Base-by-base conservation (phyloP, 2,329 filamentous ascomycete genomes). In the Thielaviopsis musarum region DNA sequence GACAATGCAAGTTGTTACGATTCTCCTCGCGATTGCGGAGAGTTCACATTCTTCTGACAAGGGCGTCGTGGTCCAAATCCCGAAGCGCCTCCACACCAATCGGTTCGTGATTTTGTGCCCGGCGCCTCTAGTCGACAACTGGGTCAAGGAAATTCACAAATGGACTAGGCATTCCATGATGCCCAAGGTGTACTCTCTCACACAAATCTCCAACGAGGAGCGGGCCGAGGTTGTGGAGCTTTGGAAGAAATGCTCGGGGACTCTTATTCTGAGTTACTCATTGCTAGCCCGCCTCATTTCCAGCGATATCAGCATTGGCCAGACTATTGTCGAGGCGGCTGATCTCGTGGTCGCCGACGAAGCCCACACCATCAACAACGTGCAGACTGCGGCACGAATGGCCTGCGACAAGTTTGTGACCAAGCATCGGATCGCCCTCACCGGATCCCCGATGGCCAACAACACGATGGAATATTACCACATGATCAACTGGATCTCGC, bases 401-500 rank as follows among this genome's bases (percentile, higher is more conserved):
- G 75, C 79, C 5, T 80, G 83, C 21, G 72, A 73, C 1, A 69
- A 73, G 12, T 85, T 96, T 67, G 75, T 69, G 62, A 87, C 89
- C 0, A 79, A 74, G 58, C 84, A 78, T 62, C 82, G 90, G 12
- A 87, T 96, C 64, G 91, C 89, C 5, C 74, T 96, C 62, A 95
- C 90, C 0, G 91, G 90, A 0, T 91, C 90, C 0, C 91, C 91
- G 0, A 74, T 96, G 57, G 83, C 87, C 4, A 96, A 95, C 67
- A 87, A 88, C 57, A 81, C 95, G 0, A 74, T 79, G 28, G 91
- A 96, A 65, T 95, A 95, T 66, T 89, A 84, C 66, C 74, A 83
- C n/a, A 88, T 95, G 81, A 85, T 95, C 61, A 80, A 91, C 63
- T 95, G 89, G 88, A 82, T 93, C 56, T 84, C 88, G 1, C 87